A percentile compares a stretch with the other conserved stretches of the same genome.
These are phyloP conservation scores for Diutina ranongensis DNA, from an alignment of 1,139 yeast species.

Conservation along the genomic window DNA sequence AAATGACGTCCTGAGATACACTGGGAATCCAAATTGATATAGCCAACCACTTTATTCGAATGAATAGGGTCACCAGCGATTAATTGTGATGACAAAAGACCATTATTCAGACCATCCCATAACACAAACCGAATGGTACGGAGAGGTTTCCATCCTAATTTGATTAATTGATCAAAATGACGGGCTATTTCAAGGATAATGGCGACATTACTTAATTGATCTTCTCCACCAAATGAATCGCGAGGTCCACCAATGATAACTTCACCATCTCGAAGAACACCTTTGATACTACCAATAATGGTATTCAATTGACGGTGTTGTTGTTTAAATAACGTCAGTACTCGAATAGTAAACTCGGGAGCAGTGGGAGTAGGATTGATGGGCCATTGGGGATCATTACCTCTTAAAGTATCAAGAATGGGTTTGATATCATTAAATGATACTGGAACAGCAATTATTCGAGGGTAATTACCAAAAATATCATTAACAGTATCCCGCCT, in stretches of 20 bases:
- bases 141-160: conserved; percentile 34
- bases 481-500: conserved; percentile 7
- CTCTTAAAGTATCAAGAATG: conserved; percentile 18
- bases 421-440: conserved; percentile 22
- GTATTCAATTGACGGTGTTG: conserved; percentile 17
- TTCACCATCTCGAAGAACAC: conserved; percentile 31
- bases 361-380: conserved; percentile 10
- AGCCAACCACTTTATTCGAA: conserved; percentile 21
- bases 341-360: conserved; percentile 21
- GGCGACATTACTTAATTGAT: conserved; percentile 32
- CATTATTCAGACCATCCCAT: conserved; percentile 31
- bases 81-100: conserved; percentile 22
- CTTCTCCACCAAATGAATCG: conserved; percentile 26
- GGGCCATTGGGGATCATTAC: conserved; percentile 6
- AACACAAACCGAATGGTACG: conserved; percentile 31
- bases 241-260: conserved; percentile 32
- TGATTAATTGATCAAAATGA: conserved; percentile 21
- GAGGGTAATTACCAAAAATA: conserved; percentile 17
- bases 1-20: conserved; percentile 29
- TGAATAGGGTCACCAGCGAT: conserved; percentile 11
- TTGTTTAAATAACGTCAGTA: conserved; percentile 11
- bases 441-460: conserved; percentile 16
- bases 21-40: conserved; percentile 31
- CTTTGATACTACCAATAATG: conserved; percentile 25
- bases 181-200: conserved; percentile 30